phyloP scores from a whole-genome alignment of 148 eudicot genomes.

The Oxyria digyna region DNA sequence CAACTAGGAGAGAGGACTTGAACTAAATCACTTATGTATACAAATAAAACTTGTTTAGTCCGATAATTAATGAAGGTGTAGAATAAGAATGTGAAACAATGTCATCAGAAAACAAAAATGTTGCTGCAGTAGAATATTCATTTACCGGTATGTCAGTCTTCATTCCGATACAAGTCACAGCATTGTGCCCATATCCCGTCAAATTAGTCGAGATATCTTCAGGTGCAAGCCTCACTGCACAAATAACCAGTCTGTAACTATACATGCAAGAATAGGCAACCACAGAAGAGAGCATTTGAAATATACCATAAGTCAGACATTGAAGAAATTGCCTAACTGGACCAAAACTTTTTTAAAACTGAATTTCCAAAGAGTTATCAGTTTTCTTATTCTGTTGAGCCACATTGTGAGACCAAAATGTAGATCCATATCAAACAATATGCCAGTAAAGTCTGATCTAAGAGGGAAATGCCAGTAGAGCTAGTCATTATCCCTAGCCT shows the following conservation, averaged over 20 bases:
- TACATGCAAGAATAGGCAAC: background rate
- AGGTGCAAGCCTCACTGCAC: constrained; percentile 94
- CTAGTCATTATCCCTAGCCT: background rate
- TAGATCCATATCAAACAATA: background rate
- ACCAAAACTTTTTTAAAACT: background rate
- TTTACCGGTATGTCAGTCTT: constrained; percentile 93
- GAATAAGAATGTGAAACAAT: background rate
- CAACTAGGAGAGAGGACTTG: background rate
- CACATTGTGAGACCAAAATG: background rate
- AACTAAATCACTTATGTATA: background rate
- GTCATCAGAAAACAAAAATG: background rate
- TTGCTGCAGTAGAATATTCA: background rate
- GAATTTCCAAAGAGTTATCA: background rate
- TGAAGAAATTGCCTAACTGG: background rate
- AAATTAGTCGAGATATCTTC: constrained; percentile 68
- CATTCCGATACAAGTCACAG: constrained; percentile 96
- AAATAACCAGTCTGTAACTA: constrained; percentile 10
- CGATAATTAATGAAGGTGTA: background rate
- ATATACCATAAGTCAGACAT: background rate
- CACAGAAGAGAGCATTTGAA: background rate
- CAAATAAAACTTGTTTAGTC: background rate
- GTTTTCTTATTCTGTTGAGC: background rate
- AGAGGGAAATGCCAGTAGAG: background rate
- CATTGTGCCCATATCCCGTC: constrained; percentile 89
- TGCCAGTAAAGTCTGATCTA: background rate